Conservation (phyloP, 441 rosid genomes). For the Corymbia citriodora region DNA sequence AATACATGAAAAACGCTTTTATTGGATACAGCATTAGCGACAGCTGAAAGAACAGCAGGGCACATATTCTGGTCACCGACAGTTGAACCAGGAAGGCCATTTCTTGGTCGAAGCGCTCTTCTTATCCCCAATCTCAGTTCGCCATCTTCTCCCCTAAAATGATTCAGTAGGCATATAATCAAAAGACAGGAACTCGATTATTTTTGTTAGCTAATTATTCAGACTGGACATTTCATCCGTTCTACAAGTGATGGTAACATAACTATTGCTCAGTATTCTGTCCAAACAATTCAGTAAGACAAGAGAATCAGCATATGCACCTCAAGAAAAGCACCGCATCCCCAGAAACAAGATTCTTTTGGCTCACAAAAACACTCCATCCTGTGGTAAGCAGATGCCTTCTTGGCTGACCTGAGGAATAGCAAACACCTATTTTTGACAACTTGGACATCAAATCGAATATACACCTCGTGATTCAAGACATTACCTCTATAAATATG, state of each 20-base stretch:
- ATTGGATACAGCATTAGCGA: slow-evolving; percentile 65
- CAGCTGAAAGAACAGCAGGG: slow-evolving; percentile 47
- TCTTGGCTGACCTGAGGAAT: slow-evolving; percentile 85
- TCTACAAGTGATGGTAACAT: neutral
- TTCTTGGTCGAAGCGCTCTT: slow-evolving; percentile 65
- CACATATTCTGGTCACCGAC: slow-evolving; percentile 46
- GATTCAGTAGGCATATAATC: neutral
- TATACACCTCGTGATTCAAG: neutral
- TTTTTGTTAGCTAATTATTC: neutral
- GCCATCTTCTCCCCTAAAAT: slow-evolving; percentile 62
- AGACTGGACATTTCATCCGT: neutral
- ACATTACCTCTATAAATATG: slow-evolving; percentile 87
- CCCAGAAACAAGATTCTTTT: slow-evolving; percentile 88
- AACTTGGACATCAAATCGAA: neutral
- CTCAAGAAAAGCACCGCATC: slow-evolving; percentile 91
- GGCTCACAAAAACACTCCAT: slow-evolving; percentile 92
- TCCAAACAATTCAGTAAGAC: neutral
- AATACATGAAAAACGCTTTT: slow-evolving; percentile 65
- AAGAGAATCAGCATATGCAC: slow-evolving; percentile 20
- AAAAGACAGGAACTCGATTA: neutral
- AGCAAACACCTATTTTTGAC: slow-evolving; percentile 2
- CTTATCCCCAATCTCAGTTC: slow-evolving; percentile 86
- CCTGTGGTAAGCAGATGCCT: slow-evolving; percentile 97
- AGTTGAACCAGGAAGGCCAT: slow-evolving; percentile 66
- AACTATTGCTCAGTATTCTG: neutral